Conservation (phyloP, 768 basidiomycete species). For the Candolleomyces aberdarensis region DNA sequence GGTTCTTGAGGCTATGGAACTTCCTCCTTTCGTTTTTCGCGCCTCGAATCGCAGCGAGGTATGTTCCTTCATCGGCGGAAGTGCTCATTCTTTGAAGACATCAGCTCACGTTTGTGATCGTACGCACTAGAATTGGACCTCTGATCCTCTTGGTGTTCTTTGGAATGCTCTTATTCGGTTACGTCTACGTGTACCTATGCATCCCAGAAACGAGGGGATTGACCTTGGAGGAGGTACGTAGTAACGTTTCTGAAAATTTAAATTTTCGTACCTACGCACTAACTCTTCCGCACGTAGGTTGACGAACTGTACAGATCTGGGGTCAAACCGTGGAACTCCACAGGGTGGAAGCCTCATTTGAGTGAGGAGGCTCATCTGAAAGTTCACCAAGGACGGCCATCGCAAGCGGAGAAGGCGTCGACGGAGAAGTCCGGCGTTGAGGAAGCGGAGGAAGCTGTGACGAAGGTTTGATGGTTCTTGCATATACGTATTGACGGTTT, state of each 20-base stretch:
- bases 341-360: constrained; percentile 53
- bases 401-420: too few species aligned
- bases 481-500: too few species aligned
- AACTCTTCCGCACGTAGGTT: constrained; percentile 36
- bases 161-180: constrained; percentile 68
- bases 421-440: too few species aligned
- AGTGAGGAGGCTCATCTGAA: constrained; percentile 38
- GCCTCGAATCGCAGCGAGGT: constrained; percentile 60
- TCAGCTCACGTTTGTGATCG: not conserved
- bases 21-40: constrained; percentile 73
- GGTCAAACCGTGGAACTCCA: constrained; percentile 64
- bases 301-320: constrained; percentile 73
- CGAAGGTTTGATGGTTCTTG: too few species aligned
- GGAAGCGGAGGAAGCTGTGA: too few species aligned
- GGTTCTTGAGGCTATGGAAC: constrained; percentile 61
- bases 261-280: not conserved
- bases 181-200: constrained; percentile 69
- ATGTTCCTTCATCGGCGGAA: constrained; percentile 14
- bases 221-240: constrained; percentile 61
- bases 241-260: constrained; percentile 1
- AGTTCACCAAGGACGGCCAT: not conserved
- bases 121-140: constrained; percentile 54
- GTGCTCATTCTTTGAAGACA: not conserved
- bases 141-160: constrained; percentile 76
- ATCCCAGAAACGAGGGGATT: constrained; percentile 83